Evolutionary conservation across 495 filamentous ascomycete genomes (phyloP), one percentile per base, ranked within the genome.

Genomic region (Aspergillus heteromorphus): DNA sequence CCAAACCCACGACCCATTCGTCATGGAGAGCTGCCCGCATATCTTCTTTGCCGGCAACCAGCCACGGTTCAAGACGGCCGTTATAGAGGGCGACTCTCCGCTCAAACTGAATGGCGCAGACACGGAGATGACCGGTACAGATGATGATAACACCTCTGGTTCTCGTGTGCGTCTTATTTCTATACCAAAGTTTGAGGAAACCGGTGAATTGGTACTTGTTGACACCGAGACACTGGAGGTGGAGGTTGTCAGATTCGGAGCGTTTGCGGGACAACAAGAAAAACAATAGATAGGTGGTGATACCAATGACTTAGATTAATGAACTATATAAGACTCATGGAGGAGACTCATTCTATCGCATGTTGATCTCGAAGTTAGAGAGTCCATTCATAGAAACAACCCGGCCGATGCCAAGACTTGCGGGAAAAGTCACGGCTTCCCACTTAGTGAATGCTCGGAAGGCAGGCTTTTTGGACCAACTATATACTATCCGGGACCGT

Each of bases 11-110:
- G 93, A 99, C 63, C 91, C 87, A 4, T 95, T 96, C 64, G 84
- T 97, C 40, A 71, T 89, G 18, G 80, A 86, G 49, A 73, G 87
- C 36, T 96, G 91, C 55, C 93, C 93, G 2, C 91, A 97, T 56
- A 77, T 97, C 41, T 97, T 88, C 71, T 89, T 97, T 64, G 83
- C 88, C 3, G 93, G 93, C 16, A 92, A 88, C 60, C 92, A 97
- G 65, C 86, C 88, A 11, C 75, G 77, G 50, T 97, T 93, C 67
- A 88, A 86, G 55, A 95, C 87, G 6, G 79, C 77, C 11, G 67
- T 88, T 0, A 87, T 97, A 48, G 75, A 83, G 48, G 81, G 84
- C 9, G 67, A 73, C 11, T 43, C 58, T 10, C 66, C 72, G 2
- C 51, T 71, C 18, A 67, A 64, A 19, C 49, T 72, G 25, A 65